A percentile compares a stretch with the other conserved stretches of the same genome.
These are phyloP conservation scores for Chlamydomonas reinhardtii DNA, from an alignment of 163 green algal species.

Conservation along the genomic window DNA sequence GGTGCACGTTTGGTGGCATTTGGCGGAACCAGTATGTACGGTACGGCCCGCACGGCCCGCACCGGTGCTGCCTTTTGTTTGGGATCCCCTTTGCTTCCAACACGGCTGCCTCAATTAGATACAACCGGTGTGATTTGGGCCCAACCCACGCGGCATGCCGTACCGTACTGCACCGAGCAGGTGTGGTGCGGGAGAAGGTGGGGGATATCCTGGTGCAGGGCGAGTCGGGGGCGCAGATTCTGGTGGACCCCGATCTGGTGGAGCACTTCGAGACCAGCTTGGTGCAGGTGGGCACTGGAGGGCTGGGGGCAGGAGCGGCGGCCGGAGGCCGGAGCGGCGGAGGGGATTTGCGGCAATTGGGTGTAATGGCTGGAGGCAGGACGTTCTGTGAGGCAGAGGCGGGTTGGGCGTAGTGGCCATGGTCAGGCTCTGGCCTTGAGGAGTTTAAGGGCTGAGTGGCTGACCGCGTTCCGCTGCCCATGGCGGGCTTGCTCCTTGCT, in stretches of 20 bases:
- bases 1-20: too few species aligned
- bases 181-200: slow-evolving; percentile 68
- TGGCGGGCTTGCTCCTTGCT: too few species aligned
- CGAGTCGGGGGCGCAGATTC: slow-evolving; percentile 83
- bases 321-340: too few species aligned
- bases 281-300: slow-evolving; percentile 66
- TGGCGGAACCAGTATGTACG: too few species aligned
- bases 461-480: neutral
- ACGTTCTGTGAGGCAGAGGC: slow-evolving; percentile 17
- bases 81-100: neutral
- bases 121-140: neutral
- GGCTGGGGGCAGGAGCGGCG: too few species aligned
- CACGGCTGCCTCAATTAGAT: neutral
- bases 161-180: slow-evolving; percentile 40
- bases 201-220: slow-evolving; percentile 91
- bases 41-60: slow-evolving; percentile 23
- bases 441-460: too few species aligned
- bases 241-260: slow-evolving; percentile 80
- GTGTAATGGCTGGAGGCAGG: slow-evolving; percentile 37
- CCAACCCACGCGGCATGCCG: too few species aligned
- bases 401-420: neutral
- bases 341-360: neutral
- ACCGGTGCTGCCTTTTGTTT: slow-evolving; percentile 14
- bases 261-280: slow-evolving; percentile 80
- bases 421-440: too few species aligned